Evolutionary conservation across 352 stramenopile genomes (phyloP), one percentile per base, ranked within the genome.

Genomic region (Blastocystis sp.): DNA sequence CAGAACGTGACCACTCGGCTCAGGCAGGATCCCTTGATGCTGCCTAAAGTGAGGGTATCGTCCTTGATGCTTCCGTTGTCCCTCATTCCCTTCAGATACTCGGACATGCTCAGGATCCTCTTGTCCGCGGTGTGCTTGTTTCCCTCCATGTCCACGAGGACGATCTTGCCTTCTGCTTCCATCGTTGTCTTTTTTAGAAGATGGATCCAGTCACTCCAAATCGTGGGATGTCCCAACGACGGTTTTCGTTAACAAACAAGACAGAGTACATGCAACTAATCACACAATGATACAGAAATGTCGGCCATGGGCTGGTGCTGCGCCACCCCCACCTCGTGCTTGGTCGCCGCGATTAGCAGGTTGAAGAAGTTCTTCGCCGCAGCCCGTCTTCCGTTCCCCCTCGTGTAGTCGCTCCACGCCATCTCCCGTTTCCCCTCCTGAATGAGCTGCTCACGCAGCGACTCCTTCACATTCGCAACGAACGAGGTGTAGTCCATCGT

Each of bases 1-100:
- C 82, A 91, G 71, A 90, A 91, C 38, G 91, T 84, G 11, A 91
- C 89, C 10, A 91, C 76, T 89, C 91, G 91, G 3, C 24, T 40
- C 40, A 91, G 63, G 3, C 87, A 59, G 24, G 9, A 10, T 34
- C 42, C 84, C 38, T 89, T 69, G 4, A 91, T 87, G 40, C 91
- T 91, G 1, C 64, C 64, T 17, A 91, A 60, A 24, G 89, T 63
- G 19, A 91, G 7, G 9, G 61, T 69, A 71, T 81, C 63, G 38
- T 71, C 42, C 34, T 62, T n/a, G 38, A 76, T 76, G n/a, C 6
- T 14, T 7, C 34, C 38, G 34, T 71, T 69, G 9, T 81, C 61
- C n/a, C 24, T 69, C 54, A 74, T 42, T 71, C 34, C 71, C 42
- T 81, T 81, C 9, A 81, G 54, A 71, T 81, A 81, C 61, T 81